Base-by-base conservation (phyloP, 2,329 filamentous ascomycete species). In the Exophiala phaeomuriformis region DNA sequence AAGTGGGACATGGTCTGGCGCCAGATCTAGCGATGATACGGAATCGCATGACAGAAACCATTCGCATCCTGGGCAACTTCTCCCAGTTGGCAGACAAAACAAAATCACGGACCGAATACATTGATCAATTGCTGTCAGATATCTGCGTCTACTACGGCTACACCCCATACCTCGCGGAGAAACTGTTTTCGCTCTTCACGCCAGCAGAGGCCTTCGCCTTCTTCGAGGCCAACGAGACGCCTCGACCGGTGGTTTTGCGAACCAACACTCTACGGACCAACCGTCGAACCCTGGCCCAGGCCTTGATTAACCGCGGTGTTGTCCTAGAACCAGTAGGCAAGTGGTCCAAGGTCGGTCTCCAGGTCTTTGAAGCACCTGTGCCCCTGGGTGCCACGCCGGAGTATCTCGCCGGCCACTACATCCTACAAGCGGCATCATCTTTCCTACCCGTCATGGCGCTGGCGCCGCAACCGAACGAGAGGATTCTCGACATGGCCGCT, bases 401-500 rank as follows among this genome's bases (percentile, higher is more conserved):
- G 72, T 98, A 98, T 70, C 82, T 98, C 8, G 90, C 91, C 10
- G 93, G 93, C 12, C 90, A 98, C 71, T 98, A 98, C 75, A 97
- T 98, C 64, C 80, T 98, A 8, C 93, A 98, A 75, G 93, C 93
- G 0, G 93, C 93, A 0, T 94, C 88, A 4, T 96, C 90, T 12
- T 98, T 98, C 76, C 79, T 98, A 47, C 93, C 93, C 59, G 93
- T 96, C 65, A 97, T 98, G 90, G 91, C 93, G 6, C 80, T 98
- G 8, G 90, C 88, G 4, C 93, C 93, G 0, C 91, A 97, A 71
- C 88, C 95, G 70, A 80, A 90, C 63, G 91, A 98, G 75, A 83
- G 93, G 35, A 80, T 94, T 47, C 83, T 98, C 51, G 91, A 95
- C 77, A 85, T 97, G 90, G 89, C 93, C 48, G 86, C 93, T 63